phyloP scores from a whole-genome alignment of 257 asterid genomes.

The Plantago ovata region DNA sequence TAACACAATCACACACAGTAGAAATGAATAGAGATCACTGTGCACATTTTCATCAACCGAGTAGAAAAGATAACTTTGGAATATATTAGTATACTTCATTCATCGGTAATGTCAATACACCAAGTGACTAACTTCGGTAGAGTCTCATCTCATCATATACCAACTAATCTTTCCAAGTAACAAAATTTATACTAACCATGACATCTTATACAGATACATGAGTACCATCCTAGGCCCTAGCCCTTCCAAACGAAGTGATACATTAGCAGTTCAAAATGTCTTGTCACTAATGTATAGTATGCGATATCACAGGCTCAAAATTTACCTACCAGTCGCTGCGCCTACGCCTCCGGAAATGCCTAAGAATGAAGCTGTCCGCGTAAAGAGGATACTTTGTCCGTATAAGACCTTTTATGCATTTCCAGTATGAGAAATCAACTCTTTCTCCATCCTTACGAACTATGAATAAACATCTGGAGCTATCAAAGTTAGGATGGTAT shows the following conservation, averaged over 20 bases:
- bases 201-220: neutral
- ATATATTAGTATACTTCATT: too few species aligned
- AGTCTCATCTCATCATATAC: neutral
- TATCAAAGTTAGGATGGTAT: slow-evolving; percentile 81
- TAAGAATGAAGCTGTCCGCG: slow-evolving; percentile 84
- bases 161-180: neutral
- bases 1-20: too few species aligned
- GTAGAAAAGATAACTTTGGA: too few species aligned
- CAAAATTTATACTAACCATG: slow-evolving; percentile 1
- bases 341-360: slow-evolving; percentile 70
- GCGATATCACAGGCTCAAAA: slow-evolving; percentile 1
- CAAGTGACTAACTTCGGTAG: neutral
- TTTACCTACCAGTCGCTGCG: slow-evolving; percentile 45
- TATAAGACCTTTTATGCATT: slow-evolving; percentile 92
- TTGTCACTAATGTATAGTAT: neutral
- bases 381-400: slow-evolving; percentile 82
- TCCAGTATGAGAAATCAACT: slow-evolving; percentile 95
- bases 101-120: neutral
- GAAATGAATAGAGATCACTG: too few species aligned
- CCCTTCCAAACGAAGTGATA: neutral
- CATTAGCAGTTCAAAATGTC: too few species aligned
- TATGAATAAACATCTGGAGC: slow-evolving; percentile 81
- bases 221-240: slow-evolving; percentile 2
- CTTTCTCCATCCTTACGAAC: slow-evolving; percentile 87
- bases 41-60: too few species aligned